Evolutionary conservation across 2,329 filamentous ascomycete genomes (phyloP), one percentile per base, ranked within the genome.

Genomic region (Pseudogymnoascus destructans): DNA sequence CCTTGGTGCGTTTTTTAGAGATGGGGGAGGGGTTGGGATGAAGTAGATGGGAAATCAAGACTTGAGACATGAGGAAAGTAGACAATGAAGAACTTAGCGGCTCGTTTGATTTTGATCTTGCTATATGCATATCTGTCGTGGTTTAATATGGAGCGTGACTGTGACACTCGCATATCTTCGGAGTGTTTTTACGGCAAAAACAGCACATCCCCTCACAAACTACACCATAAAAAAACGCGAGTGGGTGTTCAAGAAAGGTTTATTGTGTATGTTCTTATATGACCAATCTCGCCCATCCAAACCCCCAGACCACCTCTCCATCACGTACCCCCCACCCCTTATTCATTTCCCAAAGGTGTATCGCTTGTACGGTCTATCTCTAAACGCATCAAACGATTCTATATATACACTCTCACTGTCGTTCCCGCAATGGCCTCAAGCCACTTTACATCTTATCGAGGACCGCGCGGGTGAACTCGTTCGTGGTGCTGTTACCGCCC

Each of bases 381-480:
- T 46, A 46, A 46, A 46, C 40, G 11, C 40, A 46, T 46, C 40
- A 8, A 17, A 46, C 40, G 21, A 23, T 46, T 46, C 40, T 46
- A 46, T 46, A 46, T 46, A 46, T 46, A 46, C 40, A 46, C 40
- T 46, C 21, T 46, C 21, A 9, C 40, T 23, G 40, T n/a, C 40
- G 40, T 25, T 21, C 40, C 19, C 19, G 35, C 1, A 42, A 21
- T 42, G 38, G 38, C 17, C 1, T 46, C 23, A 33, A 17, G 67
- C 65, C 52, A 62, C 71, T 75, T 79, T 97, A 92, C 90, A 98
- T 95, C 81, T 93, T 89, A 78, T 91, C 83, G 70, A 98, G 80
- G 70, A 98, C 87, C 68, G 93, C 91, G 69, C 86, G 81, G 69
- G 93, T 97, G 78, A 97, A 98, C 73, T 97, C 85, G 75, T 96